Evolutionary conservation across 106 monocot species (phyloP).

Genomic region (Agapanthus africanus): DNA sequence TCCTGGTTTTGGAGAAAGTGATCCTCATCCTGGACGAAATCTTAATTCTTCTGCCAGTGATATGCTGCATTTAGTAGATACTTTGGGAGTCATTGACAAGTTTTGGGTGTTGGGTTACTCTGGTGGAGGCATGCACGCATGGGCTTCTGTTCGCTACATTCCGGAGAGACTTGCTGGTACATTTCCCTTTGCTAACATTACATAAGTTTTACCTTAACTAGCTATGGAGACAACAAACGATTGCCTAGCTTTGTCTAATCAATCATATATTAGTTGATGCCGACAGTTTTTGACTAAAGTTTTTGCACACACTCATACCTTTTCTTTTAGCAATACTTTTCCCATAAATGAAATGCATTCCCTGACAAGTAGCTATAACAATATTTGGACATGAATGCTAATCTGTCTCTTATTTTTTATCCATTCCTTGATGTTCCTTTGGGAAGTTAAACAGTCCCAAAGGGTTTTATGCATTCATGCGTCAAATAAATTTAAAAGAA

Average conservation of each 20-base stretch:
- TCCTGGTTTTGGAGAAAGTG: slow-evolving; percentile 98
- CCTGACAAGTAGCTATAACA: neutral
- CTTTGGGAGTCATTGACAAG: slow-evolving; percentile 59
- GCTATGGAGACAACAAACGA: neutral
- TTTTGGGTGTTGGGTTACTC: slow-evolving; percentile 94
- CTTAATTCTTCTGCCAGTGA: slow-evolving; percentile 88
- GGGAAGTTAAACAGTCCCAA: neutral
- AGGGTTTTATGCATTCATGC: neutral
- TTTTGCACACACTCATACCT: neutral
- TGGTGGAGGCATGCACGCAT: slow-evolving; percentile 78
- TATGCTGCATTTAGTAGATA: slow-evolving; percentile 73
- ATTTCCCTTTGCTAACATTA: neutral
- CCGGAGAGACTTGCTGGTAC: slow-evolving; percentile 82
- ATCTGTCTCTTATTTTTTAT: neutral
- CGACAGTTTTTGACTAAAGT: neutral
- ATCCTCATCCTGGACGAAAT: slow-evolving; percentile 72
- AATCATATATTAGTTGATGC: neutral
- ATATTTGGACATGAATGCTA: neutral
- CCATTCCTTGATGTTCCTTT: neutral
- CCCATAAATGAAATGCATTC: neutral
- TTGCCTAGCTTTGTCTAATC: neutral
- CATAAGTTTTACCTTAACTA: neutral
- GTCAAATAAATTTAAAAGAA: slow-evolving; percentile 1
- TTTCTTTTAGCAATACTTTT: slow-evolving; percentile 3
- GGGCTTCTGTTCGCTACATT: slow-evolving; percentile 88